Base-by-base conservation (phyloP, 768 basidiomycete genomes). In the Amanita phalloides region DNA sequence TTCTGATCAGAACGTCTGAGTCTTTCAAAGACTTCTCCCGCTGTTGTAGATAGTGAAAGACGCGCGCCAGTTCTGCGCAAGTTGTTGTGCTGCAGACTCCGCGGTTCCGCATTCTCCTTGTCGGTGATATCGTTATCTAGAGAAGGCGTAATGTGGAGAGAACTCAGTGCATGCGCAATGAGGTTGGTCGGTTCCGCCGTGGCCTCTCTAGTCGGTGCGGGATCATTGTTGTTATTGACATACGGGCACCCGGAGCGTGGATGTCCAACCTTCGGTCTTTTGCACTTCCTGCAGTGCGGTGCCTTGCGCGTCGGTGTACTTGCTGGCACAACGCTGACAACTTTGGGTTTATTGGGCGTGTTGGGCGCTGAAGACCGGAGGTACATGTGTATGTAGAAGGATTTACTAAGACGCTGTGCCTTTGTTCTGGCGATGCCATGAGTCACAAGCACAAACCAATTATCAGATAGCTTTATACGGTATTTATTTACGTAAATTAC, bases 161-260 rank as follows among this genome's bases (percentile, higher is more conserved):
- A 77, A 17, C 68, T 69, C 49, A 81, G 59, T 7, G 74, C 75
- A 30, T 69, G 65, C 4, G 62, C 63, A 43, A 78, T 64, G 26
- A n/a, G 33, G 26, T 45, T 26, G 11, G 25, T 21, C 1, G 51
- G 43, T 26, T 52, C 51, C 10, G 23, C 33, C 25, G 42, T 45
- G 10, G 51, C 35, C 11, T 45, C 44, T 25, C 42, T 52, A 5
- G 43, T 45, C 13, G 35, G 33, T 10, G 43, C 35, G n/a, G 35
- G 41, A 17, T 52, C 26, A 26, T 45, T 62, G 41, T 32, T 17
- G 8, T 72, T 69, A n/a, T 72, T 69, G 20, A 60, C 63, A 51
- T 65, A 72, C 0, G 80, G 79, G 58, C 82, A 83, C 8, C 81
- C 80, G 0, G 77, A 76, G 42, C 81, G 78, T 14, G 82, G 82